Percentiles rank a stretch among this genome's conserved stretches.
Conservation (phyloP, 2,329 filamentous ascomycete genomes). For the Xylaria sp. region DNA sequence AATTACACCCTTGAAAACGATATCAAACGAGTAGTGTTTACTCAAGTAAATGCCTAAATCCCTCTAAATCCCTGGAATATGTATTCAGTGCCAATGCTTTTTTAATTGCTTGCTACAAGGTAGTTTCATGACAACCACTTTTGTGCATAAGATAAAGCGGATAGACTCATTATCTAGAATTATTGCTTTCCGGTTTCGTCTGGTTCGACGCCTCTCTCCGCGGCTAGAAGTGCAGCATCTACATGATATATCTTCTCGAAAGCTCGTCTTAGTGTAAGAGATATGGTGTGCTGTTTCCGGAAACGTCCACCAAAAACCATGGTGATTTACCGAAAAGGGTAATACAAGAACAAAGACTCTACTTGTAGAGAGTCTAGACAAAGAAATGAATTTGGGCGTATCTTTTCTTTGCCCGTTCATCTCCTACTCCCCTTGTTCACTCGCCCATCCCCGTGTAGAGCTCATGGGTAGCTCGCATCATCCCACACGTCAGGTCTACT, state of each 20-base stretch:
- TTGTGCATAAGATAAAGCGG: not conserved
- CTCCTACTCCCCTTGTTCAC: conserved; percentile 20
- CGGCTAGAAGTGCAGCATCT: not conserved
- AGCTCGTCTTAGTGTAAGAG: conserved; percentile 23
- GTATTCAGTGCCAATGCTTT: not conserved
- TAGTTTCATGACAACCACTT: not conserved
- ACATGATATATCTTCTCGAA: not conserved
- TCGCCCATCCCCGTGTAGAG: conserved; percentile 3
- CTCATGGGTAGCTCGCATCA: conserved; percentile 10
- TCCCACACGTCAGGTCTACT: not conserved
- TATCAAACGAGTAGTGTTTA: not conserved
- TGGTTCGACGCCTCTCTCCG: not conserved
- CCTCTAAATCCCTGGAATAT: not conserved
- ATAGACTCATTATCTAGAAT: not conserved
- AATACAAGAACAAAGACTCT: conserved; percentile 34
- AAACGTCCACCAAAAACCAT: conserved; percentile 24
- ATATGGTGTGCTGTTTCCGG: conserved; percentile 17
- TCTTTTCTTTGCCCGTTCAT: conserved; percentile 11
- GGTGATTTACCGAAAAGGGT: conserved; percentile 14
- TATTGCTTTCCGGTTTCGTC: conserved; percentile 25
- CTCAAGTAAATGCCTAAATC: not conserved
- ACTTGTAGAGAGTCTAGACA: conserved; percentile 5
- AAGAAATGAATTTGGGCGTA: conserved; percentile 18
- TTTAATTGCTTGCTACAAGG: not conserved
- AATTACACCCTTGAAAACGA: not conserved